Conservation (phyloP, 108 stramenopile genomes). For the Cyclotella kingstonii region DNA sequence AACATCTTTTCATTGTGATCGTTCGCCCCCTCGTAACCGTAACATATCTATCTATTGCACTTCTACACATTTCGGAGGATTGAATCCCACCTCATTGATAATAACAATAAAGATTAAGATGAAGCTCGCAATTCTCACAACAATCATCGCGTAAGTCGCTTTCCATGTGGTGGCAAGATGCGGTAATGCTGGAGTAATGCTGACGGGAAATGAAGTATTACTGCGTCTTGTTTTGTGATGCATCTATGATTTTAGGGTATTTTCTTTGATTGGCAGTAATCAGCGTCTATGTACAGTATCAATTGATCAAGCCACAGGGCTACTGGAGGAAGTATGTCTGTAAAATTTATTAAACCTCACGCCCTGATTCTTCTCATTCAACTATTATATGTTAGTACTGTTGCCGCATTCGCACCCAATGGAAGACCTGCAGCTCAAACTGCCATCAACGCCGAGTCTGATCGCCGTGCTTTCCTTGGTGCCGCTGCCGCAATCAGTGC, state of each 20-base stretch:
- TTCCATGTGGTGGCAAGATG: neutral
- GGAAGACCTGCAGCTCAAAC: constrained; percentile 53
- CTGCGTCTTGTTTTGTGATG: too few species aligned
- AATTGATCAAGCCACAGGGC: too few species aligned
- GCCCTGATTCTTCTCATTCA: neutral
- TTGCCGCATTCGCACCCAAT: constrained; percentile 75
- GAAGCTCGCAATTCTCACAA: constrained; percentile 83
- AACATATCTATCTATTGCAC: too few species aligned
- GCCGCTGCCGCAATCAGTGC: constrained; percentile 69
- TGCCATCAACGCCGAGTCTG: constrained; percentile 66
- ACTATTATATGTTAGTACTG: constrained; percentile 50
- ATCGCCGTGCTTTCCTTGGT: constrained; percentile 77
- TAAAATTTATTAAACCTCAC: neutral
- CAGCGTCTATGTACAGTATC: too few species aligned
- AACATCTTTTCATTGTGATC: neutral
- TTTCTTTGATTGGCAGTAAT: too few species aligned
- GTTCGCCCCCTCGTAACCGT: too few species aligned
- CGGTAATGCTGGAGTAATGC: neutral
- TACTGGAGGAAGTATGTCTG: neutral
- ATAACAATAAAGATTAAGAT: constrained; percentile 26
- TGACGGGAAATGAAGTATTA: neutral
- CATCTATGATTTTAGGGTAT: too few species aligned
- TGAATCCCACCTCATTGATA: neutral
- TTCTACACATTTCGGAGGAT: too few species aligned
- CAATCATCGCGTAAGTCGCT: constrained; percentile 79